phyloP scores from a whole-genome alignment of 2,329 filamentous ascomycete genomes.

The Aspergillus luchuensis region DNA sequence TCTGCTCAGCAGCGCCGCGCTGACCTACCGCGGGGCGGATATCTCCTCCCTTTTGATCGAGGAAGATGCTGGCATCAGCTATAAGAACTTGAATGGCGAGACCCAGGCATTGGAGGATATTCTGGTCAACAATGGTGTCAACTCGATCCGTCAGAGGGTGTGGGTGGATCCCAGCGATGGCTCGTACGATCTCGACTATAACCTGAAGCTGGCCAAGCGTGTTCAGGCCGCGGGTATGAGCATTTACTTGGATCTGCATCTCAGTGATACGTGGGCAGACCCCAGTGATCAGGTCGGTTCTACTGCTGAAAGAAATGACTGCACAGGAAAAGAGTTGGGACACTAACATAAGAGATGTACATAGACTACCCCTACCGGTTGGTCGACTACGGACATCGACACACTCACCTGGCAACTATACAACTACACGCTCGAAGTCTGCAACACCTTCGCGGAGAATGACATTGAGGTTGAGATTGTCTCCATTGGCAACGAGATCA shows the following conservation, averaged over 20 bases:
- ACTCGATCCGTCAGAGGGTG: conserved; percentile 69
- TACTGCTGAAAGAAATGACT: not conserved
- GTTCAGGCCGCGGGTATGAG: conserved; percentile 64
- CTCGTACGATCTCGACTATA: conserved; percentile 70
- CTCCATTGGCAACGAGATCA: conserved; percentile 74
- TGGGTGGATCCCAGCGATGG: conserved; percentile 70
- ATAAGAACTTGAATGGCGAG: conserved; percentile 59
- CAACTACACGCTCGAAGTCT: conserved; percentile 67
- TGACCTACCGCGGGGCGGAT: conserved; percentile 68
- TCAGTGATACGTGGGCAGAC: conserved; percentile 72
- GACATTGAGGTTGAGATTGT: conserved; percentile 63
- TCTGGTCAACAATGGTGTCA: conserved; percentile 63
- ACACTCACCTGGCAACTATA: conserved; percentile 64
- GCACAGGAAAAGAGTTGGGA: not conserved
- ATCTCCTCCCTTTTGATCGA: conserved; percentile 69
- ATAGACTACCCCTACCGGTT: conserved; percentile 60
- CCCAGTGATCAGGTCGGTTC: conserved; percentile 58
- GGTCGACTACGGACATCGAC: conserved; percentile 60
- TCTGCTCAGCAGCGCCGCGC: conserved; percentile 42
- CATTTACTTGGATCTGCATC: conserved; percentile 66
- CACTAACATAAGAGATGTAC: not conserved
- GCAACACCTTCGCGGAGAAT: conserved; percentile 61
- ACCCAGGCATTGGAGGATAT: conserved; percentile 64
- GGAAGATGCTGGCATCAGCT: conserved; percentile 62
- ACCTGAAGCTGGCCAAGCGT: conserved; percentile 66